phyloP scores from a whole-genome alignment of 768 basidiomycete species.

The Tephrocybe sp. region DNA sequence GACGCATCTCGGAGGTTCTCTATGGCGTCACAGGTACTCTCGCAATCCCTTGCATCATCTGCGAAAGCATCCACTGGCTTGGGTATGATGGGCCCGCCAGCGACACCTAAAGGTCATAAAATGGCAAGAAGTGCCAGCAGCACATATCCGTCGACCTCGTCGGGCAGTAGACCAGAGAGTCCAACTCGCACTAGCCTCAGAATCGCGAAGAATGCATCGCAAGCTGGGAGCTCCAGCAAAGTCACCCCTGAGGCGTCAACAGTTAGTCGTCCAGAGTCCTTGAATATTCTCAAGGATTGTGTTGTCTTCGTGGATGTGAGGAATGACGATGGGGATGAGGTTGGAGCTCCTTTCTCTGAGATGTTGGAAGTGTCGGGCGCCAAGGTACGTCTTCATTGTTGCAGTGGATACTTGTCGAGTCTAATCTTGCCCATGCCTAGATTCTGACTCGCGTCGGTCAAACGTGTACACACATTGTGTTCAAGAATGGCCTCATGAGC shows the following conservation, averaged over 20 bases:
- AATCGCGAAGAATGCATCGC: conserved; percentile 12
- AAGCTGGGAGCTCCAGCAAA: conserved; percentile 18
- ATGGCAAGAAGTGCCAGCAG: conserved; percentile 41
- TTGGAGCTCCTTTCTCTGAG: conserved; percentile 77
- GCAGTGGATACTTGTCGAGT: not conserved
- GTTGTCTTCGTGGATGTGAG: conserved; percentile 86
- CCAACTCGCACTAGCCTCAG: conserved; percentile 13
- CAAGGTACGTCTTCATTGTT: conserved; percentile 44
- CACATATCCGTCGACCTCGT: conserved; percentile 25
- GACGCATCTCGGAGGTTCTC: conserved; percentile 56
- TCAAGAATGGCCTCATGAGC: conserved; percentile 76
- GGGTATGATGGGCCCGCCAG: conserved; percentile 48
- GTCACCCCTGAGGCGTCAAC: conserved; percentile 18
- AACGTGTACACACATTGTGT: conserved; percentile 82
- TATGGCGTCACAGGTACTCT: conserved; percentile 57
- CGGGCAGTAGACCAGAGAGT: conserved; percentile 4
- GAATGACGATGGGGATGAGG: conserved; percentile 81
- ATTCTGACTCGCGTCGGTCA: conserved; percentile 66
- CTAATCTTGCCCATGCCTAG: conserved; percentile 29
- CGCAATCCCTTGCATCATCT: conserved; percentile 58
- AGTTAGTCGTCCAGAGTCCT: conserved; percentile 28
- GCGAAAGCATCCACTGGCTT: conserved; percentile 24
- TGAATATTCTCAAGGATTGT: conserved; percentile 70
- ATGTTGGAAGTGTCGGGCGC: conserved; percentile 83
- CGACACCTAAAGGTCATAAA: conserved; percentile 37